Base-by-base conservation (phyloP, 2,329 filamentous ascomycete genomes). In the Diaporthe nobilis region DNA sequence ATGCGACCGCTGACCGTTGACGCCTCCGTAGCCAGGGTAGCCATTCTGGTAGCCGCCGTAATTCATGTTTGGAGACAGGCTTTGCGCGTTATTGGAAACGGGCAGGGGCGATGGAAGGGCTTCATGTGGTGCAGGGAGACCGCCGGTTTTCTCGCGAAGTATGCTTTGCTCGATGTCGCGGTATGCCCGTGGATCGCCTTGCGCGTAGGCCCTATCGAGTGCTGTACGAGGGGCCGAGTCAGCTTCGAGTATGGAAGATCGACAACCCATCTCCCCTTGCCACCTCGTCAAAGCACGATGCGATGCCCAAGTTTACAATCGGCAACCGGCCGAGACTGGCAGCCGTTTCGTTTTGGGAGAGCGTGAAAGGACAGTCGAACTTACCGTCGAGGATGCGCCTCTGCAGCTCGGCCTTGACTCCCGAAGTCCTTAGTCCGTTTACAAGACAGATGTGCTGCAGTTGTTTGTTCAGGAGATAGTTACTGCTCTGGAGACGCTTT, bases 361-460 rank as follows among this genome's bases (percentile, higher is more conserved):
- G 47, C 47, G n/a, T 22, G 34, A 58, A 57, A 12, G 70, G 55
- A 9, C 42, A 61, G 22, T 42, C 71, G 74, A 72, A 91, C 94
- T 85, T 88, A 98, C 97, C 90, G 76, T 91, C 87, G 78, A 93
- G 91, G 77, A 98, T 94, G 80, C 96, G 93, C 75, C 87, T 86
- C 85, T 98, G 95, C 76, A 98, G 87, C 57, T 94, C 90, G 47
- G 92, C 91, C 87, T 99, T 99, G 81, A 97, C 93, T 28, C 97
- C 97, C 39, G 93, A 94, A 77, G 94, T 93, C 78, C 91, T 90
- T 49, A 98, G 87, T 63, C 92, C 90, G 85, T 98, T 94, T 77
- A 90, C 87, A 78, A 91, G 90, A 81, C 96, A 94, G 78, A 98
- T 93, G 71, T 89, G 89, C 80, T 95, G 94, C 67, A 98, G 90